A percentile compares a stretch with the other conserved stretches of the same genome.
Evolutionary conservation across 352 stramenopile species (phyloP).

Genomic region (Globisporangium viniferum): DNA sequence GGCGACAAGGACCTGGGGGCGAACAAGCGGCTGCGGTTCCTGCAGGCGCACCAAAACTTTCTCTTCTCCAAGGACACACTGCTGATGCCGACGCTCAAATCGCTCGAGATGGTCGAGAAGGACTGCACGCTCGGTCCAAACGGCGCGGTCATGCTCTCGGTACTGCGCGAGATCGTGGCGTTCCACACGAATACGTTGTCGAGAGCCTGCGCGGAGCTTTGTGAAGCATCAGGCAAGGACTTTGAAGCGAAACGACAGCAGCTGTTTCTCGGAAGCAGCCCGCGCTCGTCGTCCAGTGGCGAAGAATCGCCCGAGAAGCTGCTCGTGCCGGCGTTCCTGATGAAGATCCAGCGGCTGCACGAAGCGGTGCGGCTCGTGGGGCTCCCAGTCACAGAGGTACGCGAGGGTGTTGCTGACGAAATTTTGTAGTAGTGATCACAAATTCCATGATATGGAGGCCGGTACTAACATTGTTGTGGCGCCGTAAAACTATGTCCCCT

Average conservation of each 20-base stretch:
- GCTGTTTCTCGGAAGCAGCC: slow-evolving; percentile 32
- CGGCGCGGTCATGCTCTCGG: slow-evolving; percentile 37
- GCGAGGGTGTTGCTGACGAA: not conserved
- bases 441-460: not conserved
- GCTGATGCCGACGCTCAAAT: slow-evolving; percentile 51
- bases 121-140: slow-evolving; percentile 40
- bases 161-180: slow-evolving; percentile 36
- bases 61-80: slow-evolving; percentile 64
- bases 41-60: slow-evolving; percentile 68
- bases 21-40: slow-evolving; percentile 38
- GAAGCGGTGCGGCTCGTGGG: slow-evolving; percentile 35
- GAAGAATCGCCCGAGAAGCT: not conserved
- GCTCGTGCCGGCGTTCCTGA: slow-evolving; percentile 27
- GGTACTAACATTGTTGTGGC: not conserved
- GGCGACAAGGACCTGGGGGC: slow-evolving; percentile 20
- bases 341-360: slow-evolving; percentile 31
- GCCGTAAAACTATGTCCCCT: no score
- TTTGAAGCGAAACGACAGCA: slow-evolving; percentile 51
- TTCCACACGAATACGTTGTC: slow-evolving; percentile 35
- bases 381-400: slow-evolving; percentile 31
- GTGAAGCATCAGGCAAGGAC: slow-evolving; percentile 33
- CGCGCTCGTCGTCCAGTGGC: slow-evolving; percentile 5
- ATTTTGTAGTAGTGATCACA: not conserved
- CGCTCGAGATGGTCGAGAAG: slow-evolving; percentile 53
- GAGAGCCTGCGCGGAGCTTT: slow-evolving; percentile 39